phyloP scores from a whole-genome alignment of 805 yeast species.

The Metschnikowia sp. region DNA sequence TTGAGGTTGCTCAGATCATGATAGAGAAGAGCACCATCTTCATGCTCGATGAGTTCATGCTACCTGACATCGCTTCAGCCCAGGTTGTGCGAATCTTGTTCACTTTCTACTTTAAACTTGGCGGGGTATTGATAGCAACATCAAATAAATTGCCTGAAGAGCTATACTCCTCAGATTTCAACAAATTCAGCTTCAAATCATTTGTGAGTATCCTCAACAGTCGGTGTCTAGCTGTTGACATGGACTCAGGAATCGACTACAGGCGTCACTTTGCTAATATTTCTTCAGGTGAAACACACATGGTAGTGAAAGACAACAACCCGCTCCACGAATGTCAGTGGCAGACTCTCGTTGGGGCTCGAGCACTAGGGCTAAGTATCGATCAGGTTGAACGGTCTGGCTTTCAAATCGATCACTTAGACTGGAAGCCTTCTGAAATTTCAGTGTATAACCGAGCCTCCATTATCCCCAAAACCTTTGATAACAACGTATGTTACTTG shows the following conservation, averaged over 20 bases:
- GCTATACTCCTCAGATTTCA: conserved; percentile 62
- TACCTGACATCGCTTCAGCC: conserved; percentile 74
- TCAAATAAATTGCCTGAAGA: conserved; percentile 72
- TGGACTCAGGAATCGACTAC: conserved; percentile 59
- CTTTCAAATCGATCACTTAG: conserved; percentile 4
- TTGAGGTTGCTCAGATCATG: conserved; percentile 66
- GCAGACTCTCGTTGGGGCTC: conserved; percentile 28
- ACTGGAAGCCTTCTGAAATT: conserved; percentile 28
- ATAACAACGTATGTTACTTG: conserved; percentile 43
- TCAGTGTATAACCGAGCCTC: conserved; percentile 57
- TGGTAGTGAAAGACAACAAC: conserved; percentile 28
- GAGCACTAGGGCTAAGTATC: conserved; percentile 16
- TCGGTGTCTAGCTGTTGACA: conserved; percentile 59
- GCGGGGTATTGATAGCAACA: conserved; percentile 74
- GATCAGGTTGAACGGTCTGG: background rate
- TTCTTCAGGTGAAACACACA: conserved; percentile 25
- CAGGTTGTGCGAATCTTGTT: conserved; percentile 62
- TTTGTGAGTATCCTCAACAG: conserved; percentile 56
- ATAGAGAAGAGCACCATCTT: conserved; percentile 54
- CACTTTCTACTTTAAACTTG: conserved; percentile 66
- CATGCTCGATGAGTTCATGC: conserved; percentile 70
- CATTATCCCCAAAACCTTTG: conserved; percentile 39
- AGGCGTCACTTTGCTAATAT: conserved; percentile 31
- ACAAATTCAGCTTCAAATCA: conserved; percentile 52
- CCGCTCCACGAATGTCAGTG: conserved; percentile 28